These are phyloP conservation scores for Cucurbita ficifolia DNA, from an alignment of 306 rosid species.

Conservation along the genomic window DNA sequence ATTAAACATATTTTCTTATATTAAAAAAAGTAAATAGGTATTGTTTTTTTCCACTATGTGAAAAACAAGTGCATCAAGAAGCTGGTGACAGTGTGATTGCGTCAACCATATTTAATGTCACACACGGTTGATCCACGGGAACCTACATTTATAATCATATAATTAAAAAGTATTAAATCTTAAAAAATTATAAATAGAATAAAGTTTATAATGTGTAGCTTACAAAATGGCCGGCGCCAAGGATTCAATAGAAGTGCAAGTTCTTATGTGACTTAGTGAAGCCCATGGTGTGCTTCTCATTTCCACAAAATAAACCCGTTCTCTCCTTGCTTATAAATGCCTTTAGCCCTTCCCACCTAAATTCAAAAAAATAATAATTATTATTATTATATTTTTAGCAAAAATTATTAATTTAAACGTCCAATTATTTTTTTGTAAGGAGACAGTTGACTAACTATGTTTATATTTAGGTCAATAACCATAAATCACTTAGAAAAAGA, in stretches of 20 bases:
- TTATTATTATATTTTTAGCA: no score
- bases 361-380: no score
- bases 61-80: not conserved
- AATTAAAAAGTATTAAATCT: not conserved
- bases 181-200: not conserved
- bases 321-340: constrained; percentile 36
- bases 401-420: no score
- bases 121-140: constrained; percentile 78
- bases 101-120: constrained; percentile 55
- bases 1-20: no score
- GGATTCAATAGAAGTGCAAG: constrained; percentile 84
- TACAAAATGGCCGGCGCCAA: constrained; percentile 93
- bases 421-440: no score
- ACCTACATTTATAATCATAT: constrained; percentile 26
- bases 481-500: no score
- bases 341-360: constrained; percentile 72
- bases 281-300: no score
- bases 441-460: no score
- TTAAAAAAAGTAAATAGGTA: not conserved
- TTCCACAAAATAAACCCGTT: constrained; percentile 38
- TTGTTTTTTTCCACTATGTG: not conserved
- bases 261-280: constrained; percentile 45
- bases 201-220: constrained; percentile 24
- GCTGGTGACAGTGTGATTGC: constrained; percentile 64
- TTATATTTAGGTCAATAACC: no score